These are phyloP conservation scores for Ehretia macrophylla DNA, from an alignment of 257 asterid genomes.

Conservation along the genomic window DNA sequence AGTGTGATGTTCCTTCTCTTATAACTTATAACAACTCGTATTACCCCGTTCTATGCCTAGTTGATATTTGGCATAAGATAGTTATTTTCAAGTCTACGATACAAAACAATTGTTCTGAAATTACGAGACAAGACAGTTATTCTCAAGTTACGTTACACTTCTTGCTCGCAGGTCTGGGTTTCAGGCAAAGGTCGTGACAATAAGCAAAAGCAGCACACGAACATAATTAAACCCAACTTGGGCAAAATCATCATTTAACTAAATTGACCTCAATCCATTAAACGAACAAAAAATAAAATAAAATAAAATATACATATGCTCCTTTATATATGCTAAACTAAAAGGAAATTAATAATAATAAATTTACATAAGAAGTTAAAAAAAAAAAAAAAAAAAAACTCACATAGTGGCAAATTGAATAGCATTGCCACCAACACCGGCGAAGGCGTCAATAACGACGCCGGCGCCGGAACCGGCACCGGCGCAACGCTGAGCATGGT, in stretches of 20 bases:
- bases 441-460: slow-evolving; percentile 69
- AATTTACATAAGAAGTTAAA: background rate
- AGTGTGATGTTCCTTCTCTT: too few relatives aligned
- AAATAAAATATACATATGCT: background rate
- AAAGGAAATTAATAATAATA: background rate
- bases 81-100: too few relatives aligned
- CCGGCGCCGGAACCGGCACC: slow-evolving; percentile 31
- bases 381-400: too few relatives aligned
- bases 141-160: too few relatives aligned
- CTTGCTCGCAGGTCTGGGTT: too few relatives aligned
- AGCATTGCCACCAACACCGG: slow-evolving; percentile 91
- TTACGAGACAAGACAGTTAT: too few relatives aligned
- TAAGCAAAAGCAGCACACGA: too few relatives aligned
- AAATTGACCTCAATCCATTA: background rate
- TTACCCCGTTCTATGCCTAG: too few relatives aligned
- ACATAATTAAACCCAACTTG: background rate
- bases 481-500: slow-evolving; percentile 63
- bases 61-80: too few relatives aligned
- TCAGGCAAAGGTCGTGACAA: too few relatives aligned
- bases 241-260: background rate
- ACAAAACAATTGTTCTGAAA: too few relatives aligned
- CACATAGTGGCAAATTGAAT: slow-evolving; percentile 73
- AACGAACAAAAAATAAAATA: background rate
- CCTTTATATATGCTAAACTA: background rate
- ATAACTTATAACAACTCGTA: too few relatives aligned